Evolutionary conservation across 257 asterid genomes (phyloP).

Genomic region (Ocimum tenuiflorum): DNA sequence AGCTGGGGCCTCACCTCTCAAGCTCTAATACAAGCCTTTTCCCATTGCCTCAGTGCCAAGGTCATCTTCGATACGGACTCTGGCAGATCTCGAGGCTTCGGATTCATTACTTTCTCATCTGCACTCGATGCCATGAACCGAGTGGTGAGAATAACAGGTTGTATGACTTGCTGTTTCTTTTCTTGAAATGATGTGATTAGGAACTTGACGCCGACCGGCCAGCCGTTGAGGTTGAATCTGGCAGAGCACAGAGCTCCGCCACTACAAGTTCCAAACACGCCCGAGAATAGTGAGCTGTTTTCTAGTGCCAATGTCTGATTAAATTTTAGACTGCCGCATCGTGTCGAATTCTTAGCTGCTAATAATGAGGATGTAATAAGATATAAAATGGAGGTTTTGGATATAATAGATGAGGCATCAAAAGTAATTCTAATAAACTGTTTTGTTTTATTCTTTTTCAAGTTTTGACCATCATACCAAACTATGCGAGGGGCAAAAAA

Average conservation of each 20-base stretch:
- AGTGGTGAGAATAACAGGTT: conserved; percentile 72
- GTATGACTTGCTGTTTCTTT: too few relatives aligned
- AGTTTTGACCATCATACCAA: background rate
- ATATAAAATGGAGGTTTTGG: conserved; percentile 5
- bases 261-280: conserved; percentile 16
- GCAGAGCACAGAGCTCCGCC: conserved; percentile 49
- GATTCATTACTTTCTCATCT: conserved; percentile 65
- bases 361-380: conserved; percentile 10
- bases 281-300: conserved; percentile 32
- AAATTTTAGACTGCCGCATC: background rate
- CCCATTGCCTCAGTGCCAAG: conserved; percentile 63
- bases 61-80: conserved; percentile 63
- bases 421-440: background rate
- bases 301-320: conserved; percentile 22
- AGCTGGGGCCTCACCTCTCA: conserved; percentile 77
- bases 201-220: conserved; percentile 76
- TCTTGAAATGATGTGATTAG: conserved; percentile 24
- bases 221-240: conserved; percentile 62
- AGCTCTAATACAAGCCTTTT: conserved; percentile 60
- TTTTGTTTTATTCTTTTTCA: too few relatives aligned
- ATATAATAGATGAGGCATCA: conserved; percentile 8
- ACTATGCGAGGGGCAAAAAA: too few relatives aligned
- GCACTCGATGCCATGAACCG: conserved; percentile 68
- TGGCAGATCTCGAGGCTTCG: conserved; percentile 84
- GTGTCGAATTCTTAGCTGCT: background rate